Conservation (phyloP, 2,329 filamentous ascomycete genomes). For the Fusarium buxicola region DNA sequence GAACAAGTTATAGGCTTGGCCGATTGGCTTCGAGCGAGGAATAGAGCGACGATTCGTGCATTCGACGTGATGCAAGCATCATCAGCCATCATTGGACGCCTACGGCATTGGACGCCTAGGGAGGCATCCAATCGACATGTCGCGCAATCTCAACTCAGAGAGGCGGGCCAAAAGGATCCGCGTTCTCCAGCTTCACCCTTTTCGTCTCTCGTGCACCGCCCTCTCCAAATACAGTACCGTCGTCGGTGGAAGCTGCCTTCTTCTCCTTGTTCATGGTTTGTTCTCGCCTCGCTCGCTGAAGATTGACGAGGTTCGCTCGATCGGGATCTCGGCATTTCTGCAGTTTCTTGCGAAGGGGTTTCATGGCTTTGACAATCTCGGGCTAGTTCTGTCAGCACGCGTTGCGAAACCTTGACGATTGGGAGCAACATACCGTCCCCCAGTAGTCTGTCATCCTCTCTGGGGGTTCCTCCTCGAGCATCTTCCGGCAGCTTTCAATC, state of each 20-base stretch:
- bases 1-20: slow-evolving; percentile 1
- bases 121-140: not conserved
- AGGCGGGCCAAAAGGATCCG: slow-evolving; percentile 62
- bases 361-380: slow-evolving; percentile 60
- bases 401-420: too few relatives aligned
- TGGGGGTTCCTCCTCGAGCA: slow-evolving; percentile 68
- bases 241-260: slow-evolving; percentile 53
- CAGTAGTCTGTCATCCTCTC: slow-evolving; percentile 66
- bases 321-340: slow-evolving; percentile 79
- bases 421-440: slow-evolving; percentile 59
- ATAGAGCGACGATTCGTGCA: not conserved
- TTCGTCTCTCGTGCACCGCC: slow-evolving; percentile 55
- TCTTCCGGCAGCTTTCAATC: slow-evolving; percentile 63
- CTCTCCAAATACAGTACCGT: slow-evolving; percentile 61
- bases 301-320: slow-evolving; percentile 76
- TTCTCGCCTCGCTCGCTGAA: slow-evolving; percentile 73
- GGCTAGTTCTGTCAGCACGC: slow-evolving; percentile 49
- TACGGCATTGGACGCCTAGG: too few relatives aligned
- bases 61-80: slow-evolving; percentile 4
- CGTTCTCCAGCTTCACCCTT: slow-evolving; percentile 58
- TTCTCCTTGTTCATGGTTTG: slow-evolving; percentile 59
- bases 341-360: slow-evolving; percentile 75
- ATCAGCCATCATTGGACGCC: slow-evolving; percentile 4
- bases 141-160: slow-evolving; percentile 46
- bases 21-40: slow-evolving; percentile 24